Percentiles rank a stretch among this genome's conserved stretches.
Conservation (phyloP, 306 rosid species). For the Erythrophleum fordii region DNA sequence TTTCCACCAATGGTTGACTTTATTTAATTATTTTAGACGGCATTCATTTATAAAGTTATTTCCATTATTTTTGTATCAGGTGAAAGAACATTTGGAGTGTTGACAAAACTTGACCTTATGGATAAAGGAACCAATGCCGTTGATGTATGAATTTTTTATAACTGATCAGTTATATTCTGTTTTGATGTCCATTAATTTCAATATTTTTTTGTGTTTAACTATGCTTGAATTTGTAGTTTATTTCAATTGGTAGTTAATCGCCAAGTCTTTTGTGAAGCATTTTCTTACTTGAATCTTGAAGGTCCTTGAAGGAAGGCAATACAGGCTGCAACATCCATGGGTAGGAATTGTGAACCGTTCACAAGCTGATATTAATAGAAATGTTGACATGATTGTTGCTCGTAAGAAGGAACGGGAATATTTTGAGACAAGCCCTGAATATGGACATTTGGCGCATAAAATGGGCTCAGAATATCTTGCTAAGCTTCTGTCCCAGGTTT, state of each 20-base stretch:
- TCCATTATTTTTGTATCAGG: constrained; percentile 52
- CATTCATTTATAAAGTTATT: not conserved
- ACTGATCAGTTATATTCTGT: constrained; percentile 23
- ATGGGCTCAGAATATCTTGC: constrained; percentile 98
- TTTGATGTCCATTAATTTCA: not conserved
- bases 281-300: constrained; percentile 45
- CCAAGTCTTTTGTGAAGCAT: constrained; percentile 26
- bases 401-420: constrained; percentile 91
- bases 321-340: constrained; percentile 91
- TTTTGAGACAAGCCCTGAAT: constrained; percentile 89
- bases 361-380: constrained; percentile 78
- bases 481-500: constrained; percentile 80
- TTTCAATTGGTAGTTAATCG: not conserved
- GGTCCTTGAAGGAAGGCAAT: constrained; percentile 92
- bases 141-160: constrained; percentile 58
- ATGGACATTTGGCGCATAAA: constrained; percentile 89
- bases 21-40: constrained; percentile 8
- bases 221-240: not conserved
- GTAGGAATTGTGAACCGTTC: constrained; percentile 96
- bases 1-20: constrained; percentile 9
- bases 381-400: constrained; percentile 88
- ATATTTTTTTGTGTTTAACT: constrained; percentile 4
- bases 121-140: constrained; percentile 82
- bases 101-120: constrained; percentile 94
- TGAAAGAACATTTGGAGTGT: constrained; percentile 95